Conservation (phyloP, 441 rosid genomes). For the Gossypium schwendimanii region DNA sequence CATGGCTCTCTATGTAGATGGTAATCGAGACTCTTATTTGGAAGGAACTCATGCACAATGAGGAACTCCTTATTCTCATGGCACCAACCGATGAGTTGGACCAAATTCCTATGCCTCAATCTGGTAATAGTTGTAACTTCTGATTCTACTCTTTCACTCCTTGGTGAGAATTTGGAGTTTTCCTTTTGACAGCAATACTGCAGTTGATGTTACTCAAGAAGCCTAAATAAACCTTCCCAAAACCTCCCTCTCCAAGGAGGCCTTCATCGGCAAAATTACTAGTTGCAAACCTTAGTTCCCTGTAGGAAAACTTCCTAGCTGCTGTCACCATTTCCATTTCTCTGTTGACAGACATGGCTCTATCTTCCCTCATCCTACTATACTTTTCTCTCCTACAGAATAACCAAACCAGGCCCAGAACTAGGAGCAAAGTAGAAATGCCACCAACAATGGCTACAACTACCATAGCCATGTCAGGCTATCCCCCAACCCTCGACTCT, state of each 20-base stretch:
- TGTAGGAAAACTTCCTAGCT: slow-evolving; percentile 19
- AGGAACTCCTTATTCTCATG: slow-evolving; percentile 24
- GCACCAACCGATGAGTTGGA: slow-evolving; percentile 23
- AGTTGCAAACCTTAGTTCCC: slow-evolving; percentile 16
- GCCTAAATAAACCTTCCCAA: slow-evolving; percentile 20
- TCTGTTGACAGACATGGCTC: not conserved
- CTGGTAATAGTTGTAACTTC: slow-evolving; percentile 9
- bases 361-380: no score
- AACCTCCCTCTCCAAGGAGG: slow-evolving; percentile 19
- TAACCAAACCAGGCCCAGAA: no score
- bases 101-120: slow-evolving; percentile 18
- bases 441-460: no score
- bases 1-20: slow-evolving; percentile 32
- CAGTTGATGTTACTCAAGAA: not conserved
- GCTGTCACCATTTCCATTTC: not conserved
- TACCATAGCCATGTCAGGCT: no score
- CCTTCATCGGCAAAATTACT: not conserved
- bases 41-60: slow-evolving; percentile 46
- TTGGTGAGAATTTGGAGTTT: not conserved
- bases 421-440: no score
- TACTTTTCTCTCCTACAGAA: no score
- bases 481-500: no score
- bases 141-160: slow-evolving; percentile 15
- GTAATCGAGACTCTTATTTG: slow-evolving; percentile 47
- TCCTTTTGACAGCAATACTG: slow-evolving; percentile 18